Evolutionary conservation across 169 alveolate species (phyloP).

Genomic region (Cytauxzoon felis): DNA sequence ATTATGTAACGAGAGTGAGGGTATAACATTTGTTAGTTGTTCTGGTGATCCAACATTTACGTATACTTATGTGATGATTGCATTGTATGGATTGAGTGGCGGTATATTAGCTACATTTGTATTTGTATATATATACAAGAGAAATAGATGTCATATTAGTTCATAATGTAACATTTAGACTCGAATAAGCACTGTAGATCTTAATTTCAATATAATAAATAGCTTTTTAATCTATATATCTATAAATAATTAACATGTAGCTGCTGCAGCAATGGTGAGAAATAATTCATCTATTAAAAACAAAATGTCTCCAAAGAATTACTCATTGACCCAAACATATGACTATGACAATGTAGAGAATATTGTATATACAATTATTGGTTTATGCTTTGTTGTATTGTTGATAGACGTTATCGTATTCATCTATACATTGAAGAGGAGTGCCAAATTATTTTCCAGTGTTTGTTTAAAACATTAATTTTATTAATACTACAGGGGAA

Average conservation of each 20-base stretch:
- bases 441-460: slow-evolving; percentile 22
- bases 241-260: too few relatives aligned
- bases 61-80: slow-evolving; percentile 2
- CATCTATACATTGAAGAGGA: not conserved
- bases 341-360: not conserved
- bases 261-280: too few relatives aligned
- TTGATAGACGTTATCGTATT: not conserved
- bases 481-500: slow-evolving; percentile 23
- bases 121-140: slow-evolving; percentile 10
- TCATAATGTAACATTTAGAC: not conserved
- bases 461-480: too few relatives aligned
- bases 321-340: not conserved
- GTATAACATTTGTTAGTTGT: slow-evolving; percentile 53
- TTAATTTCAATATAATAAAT: too few relatives aligned
- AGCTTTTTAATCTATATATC: not conserved
- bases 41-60: not conserved
- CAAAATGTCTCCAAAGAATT: not conserved
- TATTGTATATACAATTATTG: not conserved
- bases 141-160: not conserved
- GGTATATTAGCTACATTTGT: slow-evolving; percentile 1
- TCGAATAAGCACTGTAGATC: not conserved
- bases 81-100: slow-evolving; percentile 1
- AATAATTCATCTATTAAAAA: too few relatives aligned
- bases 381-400: not conserved
- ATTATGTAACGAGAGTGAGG: slow-evolving; percentile 51